Conservation (phyloP, 306 rosid species). For the Glycine soja region DNA sequence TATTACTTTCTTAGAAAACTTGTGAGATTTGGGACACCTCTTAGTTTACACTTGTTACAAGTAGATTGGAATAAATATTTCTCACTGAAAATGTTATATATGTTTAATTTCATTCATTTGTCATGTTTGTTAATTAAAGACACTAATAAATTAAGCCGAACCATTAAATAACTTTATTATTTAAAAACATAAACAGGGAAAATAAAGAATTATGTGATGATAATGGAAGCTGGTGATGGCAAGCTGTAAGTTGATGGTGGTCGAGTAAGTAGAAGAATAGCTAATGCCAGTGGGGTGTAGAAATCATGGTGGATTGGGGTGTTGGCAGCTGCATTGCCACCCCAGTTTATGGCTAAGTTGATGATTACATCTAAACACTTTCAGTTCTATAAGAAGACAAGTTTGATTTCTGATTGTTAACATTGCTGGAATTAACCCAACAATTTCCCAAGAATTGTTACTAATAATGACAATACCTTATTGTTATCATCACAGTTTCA, state of each 20-base stretch:
- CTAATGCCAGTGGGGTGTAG: background rate
- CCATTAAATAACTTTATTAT: background rate
- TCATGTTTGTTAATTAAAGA: too few species aligned
- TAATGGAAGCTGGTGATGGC: background rate
- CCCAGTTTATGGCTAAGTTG: background rate
- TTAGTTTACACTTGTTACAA: background rate
- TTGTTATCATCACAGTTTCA: background rate
- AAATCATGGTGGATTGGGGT: too few species aligned
- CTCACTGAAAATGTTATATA: too few species aligned
- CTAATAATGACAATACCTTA: background rate
- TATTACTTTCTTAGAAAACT: background rate
- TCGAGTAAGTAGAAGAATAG: background rate
- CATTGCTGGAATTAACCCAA: background rate
- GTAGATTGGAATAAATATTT: background rate
- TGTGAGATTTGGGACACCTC: background rate
- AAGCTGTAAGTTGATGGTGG: background rate
- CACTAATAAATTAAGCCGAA: background rate
- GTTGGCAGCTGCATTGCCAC: conserved; percentile 1
- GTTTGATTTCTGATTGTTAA: too few species aligned
- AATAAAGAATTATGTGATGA: background rate
- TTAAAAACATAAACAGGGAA: background rate
- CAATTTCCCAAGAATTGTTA: background rate
- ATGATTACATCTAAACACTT: background rate
- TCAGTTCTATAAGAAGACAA: background rate
- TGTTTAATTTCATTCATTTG: too few species aligned